Conservation (phyloP, 441 rosid genomes). For the Gossypium schwendimanii region DNA sequence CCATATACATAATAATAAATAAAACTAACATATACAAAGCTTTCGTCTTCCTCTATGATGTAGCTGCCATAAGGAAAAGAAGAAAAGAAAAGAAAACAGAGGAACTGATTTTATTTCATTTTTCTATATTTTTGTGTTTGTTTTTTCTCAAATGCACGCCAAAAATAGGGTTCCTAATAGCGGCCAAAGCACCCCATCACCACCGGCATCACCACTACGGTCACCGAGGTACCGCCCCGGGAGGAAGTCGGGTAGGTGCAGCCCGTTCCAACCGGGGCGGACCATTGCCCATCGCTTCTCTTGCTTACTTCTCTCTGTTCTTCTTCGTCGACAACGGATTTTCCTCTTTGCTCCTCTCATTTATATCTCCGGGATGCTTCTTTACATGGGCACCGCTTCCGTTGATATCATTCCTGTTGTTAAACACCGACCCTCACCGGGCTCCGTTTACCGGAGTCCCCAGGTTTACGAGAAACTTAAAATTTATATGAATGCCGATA, state of each 20-base stretch:
- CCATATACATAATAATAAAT: not conserved
- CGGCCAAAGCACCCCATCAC: slow-evolving; percentile 90
- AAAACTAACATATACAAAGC: not conserved
- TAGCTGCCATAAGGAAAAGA: not conserved
- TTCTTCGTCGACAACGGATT: slow-evolving; percentile 86
- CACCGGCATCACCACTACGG: slow-evolving; percentile 84
- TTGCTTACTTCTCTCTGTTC: slow-evolving; percentile 73
- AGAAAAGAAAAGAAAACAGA: not conserved
- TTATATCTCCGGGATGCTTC: slow-evolving; percentile 84
- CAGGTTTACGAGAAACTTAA: slow-evolving; percentile 75
- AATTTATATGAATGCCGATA: slow-evolving; percentile 79
- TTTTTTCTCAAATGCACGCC: slow-evolving; percentile 61
- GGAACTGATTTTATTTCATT: not conserved
- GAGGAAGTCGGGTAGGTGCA: slow-evolving; percentile 47
- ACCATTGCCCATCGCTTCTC: slow-evolving; percentile 69
- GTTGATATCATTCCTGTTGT: slow-evolving; percentile 67
- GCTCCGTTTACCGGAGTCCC: slow-evolving; percentile 84
- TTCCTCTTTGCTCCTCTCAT: slow-evolving; percentile 82
- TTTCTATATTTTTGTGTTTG: not conserved
- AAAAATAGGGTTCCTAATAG: slow-evolving; percentile 70
- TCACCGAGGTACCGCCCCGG: slow-evolving; percentile 76
- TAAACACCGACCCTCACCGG: slow-evolving; percentile 56
- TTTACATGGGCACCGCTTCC: slow-evolving; percentile 81
- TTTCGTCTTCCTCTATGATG: slow-evolving; percentile 11
- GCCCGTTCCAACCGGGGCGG: slow-evolving; percentile 44